These are phyloP conservation scores for Aegilops bicornis DNA, from an alignment of 176 grass and related monocot species.

Conservation along the genomic window DNA sequence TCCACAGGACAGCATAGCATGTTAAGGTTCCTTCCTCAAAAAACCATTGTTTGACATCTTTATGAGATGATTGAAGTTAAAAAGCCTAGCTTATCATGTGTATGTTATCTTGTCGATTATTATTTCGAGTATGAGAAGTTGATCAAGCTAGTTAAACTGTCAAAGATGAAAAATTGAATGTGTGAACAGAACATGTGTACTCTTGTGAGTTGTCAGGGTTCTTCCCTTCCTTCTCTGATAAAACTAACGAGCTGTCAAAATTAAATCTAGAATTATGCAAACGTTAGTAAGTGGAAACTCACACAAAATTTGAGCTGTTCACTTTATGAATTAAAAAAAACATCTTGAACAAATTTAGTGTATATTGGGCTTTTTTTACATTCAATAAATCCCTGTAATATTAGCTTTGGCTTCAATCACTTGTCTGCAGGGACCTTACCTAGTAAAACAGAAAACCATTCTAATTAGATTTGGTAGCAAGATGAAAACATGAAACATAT, in stretches of 20 bases:
- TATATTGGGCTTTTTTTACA: not conserved
- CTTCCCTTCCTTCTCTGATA: not conserved
- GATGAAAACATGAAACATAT: constrained; percentile 3
- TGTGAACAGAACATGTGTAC: not conserved
- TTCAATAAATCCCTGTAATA: not conserved
- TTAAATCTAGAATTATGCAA: not conserved
- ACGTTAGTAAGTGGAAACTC: not conserved
- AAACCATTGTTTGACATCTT: not conserved
- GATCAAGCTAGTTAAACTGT: not conserved
- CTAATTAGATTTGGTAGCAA: not conserved
- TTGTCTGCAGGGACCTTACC: not conserved
- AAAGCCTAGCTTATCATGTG: not conserved
- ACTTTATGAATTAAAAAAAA: not conserved
- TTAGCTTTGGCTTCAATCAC: not conserved
- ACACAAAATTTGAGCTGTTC: not conserved
- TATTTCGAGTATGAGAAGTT: not conserved
- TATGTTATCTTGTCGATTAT: not conserved
- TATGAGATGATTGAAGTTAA: not conserved
- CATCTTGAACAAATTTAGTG: not conserved
- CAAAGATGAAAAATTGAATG: not conserved
- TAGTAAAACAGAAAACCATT: constrained; percentile 10
- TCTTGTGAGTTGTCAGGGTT: not conserved
- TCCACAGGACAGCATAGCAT: not conserved
- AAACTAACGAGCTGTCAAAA: not conserved
- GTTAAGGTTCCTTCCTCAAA: not conserved